Conservation (phyloP, 805 yeast genomes). For the Candida succiphila region DNA sequence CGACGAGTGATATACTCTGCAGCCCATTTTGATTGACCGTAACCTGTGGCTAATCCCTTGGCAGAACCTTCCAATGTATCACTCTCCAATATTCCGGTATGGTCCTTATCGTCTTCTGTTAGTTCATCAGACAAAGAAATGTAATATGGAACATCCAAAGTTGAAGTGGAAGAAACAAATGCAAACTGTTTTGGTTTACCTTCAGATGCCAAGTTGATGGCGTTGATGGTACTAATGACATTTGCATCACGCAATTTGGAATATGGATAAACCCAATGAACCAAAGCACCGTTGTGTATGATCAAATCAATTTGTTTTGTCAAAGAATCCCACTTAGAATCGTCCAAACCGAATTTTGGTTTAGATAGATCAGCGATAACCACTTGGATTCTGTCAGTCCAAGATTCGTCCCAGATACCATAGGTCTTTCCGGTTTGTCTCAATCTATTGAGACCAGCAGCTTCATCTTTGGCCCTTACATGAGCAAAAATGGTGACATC, state of each 20-base stretch:
- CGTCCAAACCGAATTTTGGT: slow-evolving; percentile 60
- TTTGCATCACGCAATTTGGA: slow-evolving; percentile 84
- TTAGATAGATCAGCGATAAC: slow-evolving; percentile 77
- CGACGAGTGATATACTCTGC: slow-evolving; percentile 82
- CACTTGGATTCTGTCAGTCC: slow-evolving; percentile 48
- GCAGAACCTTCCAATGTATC: slow-evolving; percentile 82
- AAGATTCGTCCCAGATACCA: slow-evolving; percentile 67
- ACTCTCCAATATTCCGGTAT: slow-evolving; percentile 63
- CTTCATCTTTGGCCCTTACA: slow-evolving; percentile 71
- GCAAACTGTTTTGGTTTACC: slow-evolving; percentile 82
- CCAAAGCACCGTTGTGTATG: slow-evolving; percentile 95
- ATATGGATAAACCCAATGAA: slow-evolving; percentile 98
- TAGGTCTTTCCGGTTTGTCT: slow-evolving; percentile 67
- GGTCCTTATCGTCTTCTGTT: slow-evolving; percentile 42
- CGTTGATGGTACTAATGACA: slow-evolving; percentile 79
- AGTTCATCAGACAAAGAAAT: slow-evolving; percentile 67
- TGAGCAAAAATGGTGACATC: slow-evolving; percentile 70
- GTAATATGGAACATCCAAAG: slow-evolving; percentile 77
- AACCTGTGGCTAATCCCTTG: slow-evolving; percentile 78
- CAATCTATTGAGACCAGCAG: slow-evolving; percentile 68
- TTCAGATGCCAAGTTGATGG: slow-evolving; percentile 61
- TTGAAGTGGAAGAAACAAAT: slow-evolving; percentile 93
- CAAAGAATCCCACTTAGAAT: slow-evolving; percentile 47
- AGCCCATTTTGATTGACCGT: slow-evolving; percentile 98
- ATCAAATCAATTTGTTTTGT: slow-evolving; percentile 63